Base-by-base conservation (phyloP, 2,329 filamentous ascomycete species). In the Exophiala sp. region DNA sequence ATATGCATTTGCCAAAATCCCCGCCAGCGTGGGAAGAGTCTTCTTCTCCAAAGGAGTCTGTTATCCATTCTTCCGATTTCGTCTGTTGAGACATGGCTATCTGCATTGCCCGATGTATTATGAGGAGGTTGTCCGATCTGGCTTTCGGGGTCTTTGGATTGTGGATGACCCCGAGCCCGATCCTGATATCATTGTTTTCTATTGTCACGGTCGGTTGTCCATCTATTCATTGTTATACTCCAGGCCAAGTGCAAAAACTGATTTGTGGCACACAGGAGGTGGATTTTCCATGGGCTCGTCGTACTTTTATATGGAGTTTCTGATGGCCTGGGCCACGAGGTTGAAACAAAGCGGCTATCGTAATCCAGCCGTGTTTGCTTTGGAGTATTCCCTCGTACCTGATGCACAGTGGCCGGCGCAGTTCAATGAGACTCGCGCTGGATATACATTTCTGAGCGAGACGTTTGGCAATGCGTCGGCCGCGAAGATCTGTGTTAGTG, bases 231-330 rank as follows among this genome's bases (percentile, higher is more conserved):
- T 34, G 38, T n/a, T n/a, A n/a, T n/a, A n/a, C n/a, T n/a, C n/a
- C n/a, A n/a, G n/a, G n/a, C n/a, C n/a, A n/a, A n/a, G n/a, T n/a
- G n/a, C n/a, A n/a, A n/a, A n/a, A n/a, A 57, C 16, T 41, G 14
- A 39, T 6, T 8, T 42, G 38, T 44, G 65, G 30, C 9, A n/a
- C 19, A n/a, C 16, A 85, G 82, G 85, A 13, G 88, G 88, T 18
- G 88, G 88, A 0, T 93, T 94, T 65, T 80, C 81, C 5, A 86
- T 94, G 82, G 88, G 88, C 2, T 88, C 85, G 10, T 74, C 78
- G 14, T 86, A 85, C 69, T 94, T 94, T 66, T 94, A 94, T 65
- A 77, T 90, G 29, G 88, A 94, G 62, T 93, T 91, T 58, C 73
- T 94, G 2, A 71, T 91, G 46, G 78, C 81, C 7, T 88, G 84